Evolutionary conservation across 768 basidiomycete species (phyloP), one percentile per base, ranked within the genome.

Genomic region (Serendipita vermifera): DNA sequence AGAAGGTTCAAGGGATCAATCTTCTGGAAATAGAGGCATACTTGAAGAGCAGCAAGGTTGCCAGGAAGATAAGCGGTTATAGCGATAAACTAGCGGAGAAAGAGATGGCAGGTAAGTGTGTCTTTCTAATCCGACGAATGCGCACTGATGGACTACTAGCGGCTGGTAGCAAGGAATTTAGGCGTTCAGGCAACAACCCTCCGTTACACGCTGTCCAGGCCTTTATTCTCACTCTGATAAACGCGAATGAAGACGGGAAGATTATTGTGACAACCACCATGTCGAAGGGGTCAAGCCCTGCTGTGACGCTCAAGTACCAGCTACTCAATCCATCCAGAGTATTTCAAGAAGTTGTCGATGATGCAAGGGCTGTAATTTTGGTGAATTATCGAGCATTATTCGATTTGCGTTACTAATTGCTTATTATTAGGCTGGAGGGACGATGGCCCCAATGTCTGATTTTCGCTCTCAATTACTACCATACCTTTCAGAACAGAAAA

Each of bases 361-460:
- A 75, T 24, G 89, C 92, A 1, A 73, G 89, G 33, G 77, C 86
- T 2, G 82, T 98, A n/a, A 71, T 98, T 27, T 73, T 99, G 35
- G 46, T 51, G 22, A 4, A 29, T 26, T 29, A 2, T 51, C 17
- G 15, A n/a, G 15, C 5, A 6, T 29, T 3, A 51, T 29, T 51
- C 9, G 46, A n/a, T n/a, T 22, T 2, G 7, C 22, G 20, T 2
- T 6, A 14, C 9, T 11, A 6, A 17, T 22, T 17, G 20, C n/a
- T 7, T 51, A 29, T 7, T 29, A 15, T n/a, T 22, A 51, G 46
- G 94, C 96, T 5, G 94, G 94, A 6, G 94, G 94, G 3, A 99
- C 94, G 0, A 97, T 99, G 96, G 90, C 91, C 5, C 94, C 94
- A 92, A 85, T 94, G 51, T 81, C 83, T n/a, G 92, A 96, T 66